Evolutionary conservation across 768 basidiomycete genomes (phyloP).

Genomic region (Tricholoma matsutake): DNA sequence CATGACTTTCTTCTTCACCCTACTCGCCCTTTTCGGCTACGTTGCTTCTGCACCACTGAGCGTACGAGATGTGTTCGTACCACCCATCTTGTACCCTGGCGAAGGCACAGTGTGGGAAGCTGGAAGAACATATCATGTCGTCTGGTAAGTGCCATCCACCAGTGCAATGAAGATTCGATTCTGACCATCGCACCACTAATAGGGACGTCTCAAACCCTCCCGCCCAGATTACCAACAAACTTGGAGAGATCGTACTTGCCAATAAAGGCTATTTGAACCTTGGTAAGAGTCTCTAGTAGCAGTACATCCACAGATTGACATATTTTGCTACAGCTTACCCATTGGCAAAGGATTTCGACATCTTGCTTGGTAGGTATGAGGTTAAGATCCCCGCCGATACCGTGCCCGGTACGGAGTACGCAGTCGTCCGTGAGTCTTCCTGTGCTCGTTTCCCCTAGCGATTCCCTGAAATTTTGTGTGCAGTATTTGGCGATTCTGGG

Average conservation of each 20-base stretch:
- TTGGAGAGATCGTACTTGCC: slow-evolving; percentile 42
- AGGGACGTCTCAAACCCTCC: slow-evolving; percentile 43
- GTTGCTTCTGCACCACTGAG: slow-evolving; percentile 30
- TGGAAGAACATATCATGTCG: slow-evolving; percentile 38
- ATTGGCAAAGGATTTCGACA: slow-evolving; percentile 35
- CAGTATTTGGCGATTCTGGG: slow-evolving; percentile 34
- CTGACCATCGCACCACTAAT: slow-evolving; percentile 3
- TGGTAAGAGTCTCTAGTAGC: slow-evolving; percentile 15
- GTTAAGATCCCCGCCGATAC: slow-evolving; percentile 35
- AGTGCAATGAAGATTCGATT: not conserved
- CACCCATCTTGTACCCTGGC: slow-evolving; percentile 37
- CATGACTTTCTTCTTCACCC: slow-evolving; percentile 16
- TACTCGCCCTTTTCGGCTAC: slow-evolving; percentile 22
- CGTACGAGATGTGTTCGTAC: slow-evolving; percentile 48
- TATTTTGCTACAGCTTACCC: slow-evolving; percentile 22
- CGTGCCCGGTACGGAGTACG: slow-evolving; percentile 31
- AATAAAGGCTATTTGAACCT: slow-evolving; percentile 26
- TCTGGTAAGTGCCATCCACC: slow-evolving; percentile 34
- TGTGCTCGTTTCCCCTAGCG: not conserved
- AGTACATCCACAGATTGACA: not conserved
- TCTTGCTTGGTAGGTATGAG: slow-evolving; percentile 29
- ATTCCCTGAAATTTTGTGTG: slow-evolving; percentile 6
- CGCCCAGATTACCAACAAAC: slow-evolving; percentile 44
- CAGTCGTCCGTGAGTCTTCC: slow-evolving; percentile 36
- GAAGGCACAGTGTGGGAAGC: slow-evolving; percentile 37